Conservation (phyloP, 768 basidiomycete genomes). For the Termitomyces sp. region DNA sequence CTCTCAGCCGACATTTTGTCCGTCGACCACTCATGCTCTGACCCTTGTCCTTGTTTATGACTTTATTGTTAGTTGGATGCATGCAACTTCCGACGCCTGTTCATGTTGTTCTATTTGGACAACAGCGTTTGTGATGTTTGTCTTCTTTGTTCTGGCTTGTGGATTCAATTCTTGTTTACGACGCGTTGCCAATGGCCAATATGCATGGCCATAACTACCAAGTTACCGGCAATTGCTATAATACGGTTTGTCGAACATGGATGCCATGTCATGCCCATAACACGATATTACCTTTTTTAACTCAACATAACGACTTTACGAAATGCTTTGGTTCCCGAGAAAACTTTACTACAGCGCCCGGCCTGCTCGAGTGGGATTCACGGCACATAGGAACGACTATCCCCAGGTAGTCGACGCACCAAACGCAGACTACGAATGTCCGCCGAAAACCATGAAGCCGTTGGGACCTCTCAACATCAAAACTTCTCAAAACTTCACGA, state of each 20-base stretch:
- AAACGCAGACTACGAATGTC: neutral
- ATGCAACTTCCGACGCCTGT: neutral
- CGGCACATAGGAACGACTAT: neutral
- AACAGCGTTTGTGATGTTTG: neutral
- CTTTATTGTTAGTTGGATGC: neutral
- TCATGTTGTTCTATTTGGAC: neutral
- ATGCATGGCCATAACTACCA: conserved; percentile 2
- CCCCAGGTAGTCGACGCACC: no score
- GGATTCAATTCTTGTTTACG: neutral
- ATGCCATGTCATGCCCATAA: neutral
- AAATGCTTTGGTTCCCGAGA: neutral
- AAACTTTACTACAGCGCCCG: neutral
- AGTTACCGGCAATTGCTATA: neutral
- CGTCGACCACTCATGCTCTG: neutral
- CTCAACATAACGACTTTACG: neutral
- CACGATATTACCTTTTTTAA: neutral
- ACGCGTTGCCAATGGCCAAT: neutral
- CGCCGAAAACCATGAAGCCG: no score
- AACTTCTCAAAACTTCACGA: no score
- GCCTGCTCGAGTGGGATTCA: neutral
- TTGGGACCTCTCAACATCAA: no score
- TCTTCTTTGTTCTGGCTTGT: conserved; percentile 5
- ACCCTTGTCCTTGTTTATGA: conserved; percentile 1
- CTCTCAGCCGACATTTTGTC: neutral
- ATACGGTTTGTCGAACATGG: neutral